These are phyloP conservation scores for Eucommia ulmoides DNA, from an alignment of 257 asterid genomes.

Conservation along the genomic window DNA sequence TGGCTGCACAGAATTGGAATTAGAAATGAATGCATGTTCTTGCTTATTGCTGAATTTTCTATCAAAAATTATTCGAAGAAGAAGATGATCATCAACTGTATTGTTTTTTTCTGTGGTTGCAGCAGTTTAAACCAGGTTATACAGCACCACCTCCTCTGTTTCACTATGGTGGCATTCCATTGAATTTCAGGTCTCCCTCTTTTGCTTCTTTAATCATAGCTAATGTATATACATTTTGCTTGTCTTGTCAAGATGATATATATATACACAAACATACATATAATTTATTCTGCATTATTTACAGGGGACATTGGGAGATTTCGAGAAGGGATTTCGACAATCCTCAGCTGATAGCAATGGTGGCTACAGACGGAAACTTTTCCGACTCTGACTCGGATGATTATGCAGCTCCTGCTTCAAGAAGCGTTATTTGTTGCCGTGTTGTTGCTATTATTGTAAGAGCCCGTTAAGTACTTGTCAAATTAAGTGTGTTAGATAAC, in stretches of 20 bases:
- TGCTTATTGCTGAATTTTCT: neutral
- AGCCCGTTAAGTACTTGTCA: slow-evolving; percentile 2
- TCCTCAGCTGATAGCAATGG: slow-evolving; percentile 71
- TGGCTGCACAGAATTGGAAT: neutral
- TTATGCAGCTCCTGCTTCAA: slow-evolving; percentile 44
- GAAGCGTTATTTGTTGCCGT: slow-evolving; percentile 77
- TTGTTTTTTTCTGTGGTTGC: slow-evolving; percentile 12
- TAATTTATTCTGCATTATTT: slow-evolving; percentile 10
- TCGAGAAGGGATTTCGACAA: slow-evolving; percentile 56
- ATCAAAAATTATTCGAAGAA: neutral
- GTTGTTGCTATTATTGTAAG: slow-evolving; percentile 61
- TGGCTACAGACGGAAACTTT: slow-evolving; percentile 46
- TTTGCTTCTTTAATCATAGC: neutral
- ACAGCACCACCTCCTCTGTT: slow-evolving; percentile 89
- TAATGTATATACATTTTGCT: neutral
- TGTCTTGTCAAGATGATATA: neutral
- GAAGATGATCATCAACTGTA: neutral
- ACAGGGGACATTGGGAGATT: slow-evolving; percentile 95
- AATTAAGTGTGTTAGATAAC: neutral
- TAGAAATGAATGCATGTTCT: neutral
- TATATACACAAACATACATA: slow-evolving; percentile 1
- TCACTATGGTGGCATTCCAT: slow-evolving; percentile 65
- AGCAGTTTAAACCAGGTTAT: slow-evolving; percentile 88
- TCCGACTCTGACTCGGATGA: slow-evolving; percentile 47
- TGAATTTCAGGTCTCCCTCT: slow-evolving; percentile 60